These are phyloP conservation scores for Xylaria multiplex DNA, from an alignment of 2,329 filamentous ascomycete genomes.

Conservation along the genomic window DNA sequence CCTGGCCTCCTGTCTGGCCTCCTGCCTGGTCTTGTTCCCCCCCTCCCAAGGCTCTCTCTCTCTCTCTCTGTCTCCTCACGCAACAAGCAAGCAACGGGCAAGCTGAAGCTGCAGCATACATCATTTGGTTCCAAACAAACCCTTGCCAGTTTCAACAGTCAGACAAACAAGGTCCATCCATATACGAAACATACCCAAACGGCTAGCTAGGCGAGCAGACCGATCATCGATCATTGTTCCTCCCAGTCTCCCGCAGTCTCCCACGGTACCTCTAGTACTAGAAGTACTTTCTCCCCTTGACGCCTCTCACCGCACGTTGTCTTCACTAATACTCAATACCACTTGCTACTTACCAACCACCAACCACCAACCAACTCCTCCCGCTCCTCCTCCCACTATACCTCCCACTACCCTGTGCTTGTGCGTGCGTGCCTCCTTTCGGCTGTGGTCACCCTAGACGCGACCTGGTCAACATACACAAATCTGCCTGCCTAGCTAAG, in stretches of 20 bases:
- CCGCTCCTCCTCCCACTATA: constrained; percentile 40
- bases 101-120: constrained; percentile 23
- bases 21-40: constrained; percentile 3
- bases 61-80: no score
- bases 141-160: constrained; percentile 33
- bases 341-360: constrained; percentile 1
- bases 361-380: constrained; percentile 12
- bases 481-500: constrained; percentile 39
- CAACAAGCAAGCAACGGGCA: constrained; percentile 7
- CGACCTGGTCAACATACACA: constrained; percentile 39
- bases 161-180: constrained; percentile 26
- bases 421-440: constrained; percentile 39
- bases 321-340: constrained; percentile 4
- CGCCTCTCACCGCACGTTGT: constrained; percentile 19
- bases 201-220: constrained; percentile 22
- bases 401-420: constrained; percentile 32
- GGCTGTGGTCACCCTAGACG: constrained; percentile 46
- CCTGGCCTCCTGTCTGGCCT: constrained; percentile 3
- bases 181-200: constrained; percentile 25
- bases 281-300: background rate
- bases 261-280: background rate
- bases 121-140: constrained; percentile 21
- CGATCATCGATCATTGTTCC: constrained; percentile 4
- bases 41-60: constrained; percentile 10
- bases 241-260: background rate